Conservation (phyloP, 495 filamentous ascomycete genomes). For the Chaetomium tenue region DNA sequence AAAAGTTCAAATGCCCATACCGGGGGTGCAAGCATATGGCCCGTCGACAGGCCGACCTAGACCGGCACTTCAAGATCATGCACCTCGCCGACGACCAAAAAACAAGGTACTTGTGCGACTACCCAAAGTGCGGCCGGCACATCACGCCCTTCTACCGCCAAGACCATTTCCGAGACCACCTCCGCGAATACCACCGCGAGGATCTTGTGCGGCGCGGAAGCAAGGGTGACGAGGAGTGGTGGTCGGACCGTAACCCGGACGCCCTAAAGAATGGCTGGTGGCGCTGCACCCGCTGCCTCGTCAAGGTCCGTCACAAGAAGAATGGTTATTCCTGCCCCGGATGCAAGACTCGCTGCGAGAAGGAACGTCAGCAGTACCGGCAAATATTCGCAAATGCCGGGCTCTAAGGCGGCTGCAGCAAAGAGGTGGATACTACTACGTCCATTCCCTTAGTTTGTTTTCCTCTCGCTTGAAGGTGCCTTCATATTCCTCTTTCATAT, state of each 20-base stretch:
- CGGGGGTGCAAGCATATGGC: slow-evolving; percentile 34
- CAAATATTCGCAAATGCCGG: too few species aligned
- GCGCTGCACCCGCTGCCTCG: slow-evolving; percentile 49
- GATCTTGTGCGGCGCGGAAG: slow-evolving; percentile 43
- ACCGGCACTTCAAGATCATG: slow-evolving; percentile 44
- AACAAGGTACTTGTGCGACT: slow-evolving; percentile 44
- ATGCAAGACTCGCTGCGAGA: slow-evolving; percentile 45
- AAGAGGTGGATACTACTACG: too few species aligned
- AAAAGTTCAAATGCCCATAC: slow-evolving; percentile 31
- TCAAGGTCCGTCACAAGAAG: slow-evolving; percentile 35
- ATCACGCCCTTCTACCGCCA: slow-evolving; percentile 41
- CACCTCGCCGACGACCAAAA: slow-evolving; percentile 40
- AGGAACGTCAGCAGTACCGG: slow-evolving; percentile 32
- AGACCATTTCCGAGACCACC: slow-evolving; percentile 52
- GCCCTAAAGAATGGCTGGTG: slow-evolving; percentile 44
- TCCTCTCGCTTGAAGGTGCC: not conserved
- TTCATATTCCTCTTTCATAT: too few species aligned
- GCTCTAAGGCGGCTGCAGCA: not conserved
- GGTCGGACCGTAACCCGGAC: slow-evolving; percentile 18
- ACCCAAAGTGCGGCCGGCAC: slow-evolving; percentile 40
- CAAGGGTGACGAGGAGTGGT: slow-evolving; percentile 26
- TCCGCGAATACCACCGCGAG: slow-evolving; percentile 51
- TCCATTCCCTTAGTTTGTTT: not conserved
- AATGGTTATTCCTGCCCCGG: slow-evolving; percentile 42
- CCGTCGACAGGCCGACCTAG: slow-evolving; percentile 47